Evolutionary conservation across 768 basidiomycete species (phyloP).

Genomic region (Podaxis sp.): DNA sequence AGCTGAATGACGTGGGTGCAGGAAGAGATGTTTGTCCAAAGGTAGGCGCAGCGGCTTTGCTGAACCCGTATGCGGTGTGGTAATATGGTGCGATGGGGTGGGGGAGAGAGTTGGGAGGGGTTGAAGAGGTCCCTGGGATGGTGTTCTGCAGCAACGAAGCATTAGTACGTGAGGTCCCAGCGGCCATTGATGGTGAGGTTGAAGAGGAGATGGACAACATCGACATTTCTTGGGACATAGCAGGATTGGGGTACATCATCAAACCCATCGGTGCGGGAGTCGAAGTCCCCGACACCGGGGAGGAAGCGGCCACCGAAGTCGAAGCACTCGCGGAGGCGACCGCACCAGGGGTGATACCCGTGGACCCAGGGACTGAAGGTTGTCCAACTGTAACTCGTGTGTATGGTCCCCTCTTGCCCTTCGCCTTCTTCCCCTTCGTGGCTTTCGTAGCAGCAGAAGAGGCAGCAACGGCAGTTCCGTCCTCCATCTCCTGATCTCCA

Average conservation of each 20-base stretch:
- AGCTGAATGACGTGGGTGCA: not conserved
- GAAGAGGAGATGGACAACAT: not conserved
- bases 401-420: constrained; percentile 1
- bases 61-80: not conserved
- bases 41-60: not conserved
- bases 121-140: not conserved
- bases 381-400: constrained; percentile 7
- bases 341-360: not conserved
- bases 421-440: not conserved
- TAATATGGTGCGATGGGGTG: not conserved
- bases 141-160: not conserved
- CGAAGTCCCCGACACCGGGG: not conserved
- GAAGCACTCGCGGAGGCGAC: not conserved
- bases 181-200: not conserved
- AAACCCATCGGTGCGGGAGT: not conserved
- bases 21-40: constrained; percentile 7
- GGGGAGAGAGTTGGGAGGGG: not conserved
- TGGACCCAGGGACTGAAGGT: constrained; percentile 3
- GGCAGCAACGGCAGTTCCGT: not conserved
- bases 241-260: not conserved
- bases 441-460: not conserved
- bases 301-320: not conserved
- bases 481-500: not conserved
- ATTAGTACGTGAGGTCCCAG: not conserved
- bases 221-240: not conserved